phyloP scores from a whole-genome alignment of 345 rosid genomes.

The Hibiscus mutabilis region DNA sequence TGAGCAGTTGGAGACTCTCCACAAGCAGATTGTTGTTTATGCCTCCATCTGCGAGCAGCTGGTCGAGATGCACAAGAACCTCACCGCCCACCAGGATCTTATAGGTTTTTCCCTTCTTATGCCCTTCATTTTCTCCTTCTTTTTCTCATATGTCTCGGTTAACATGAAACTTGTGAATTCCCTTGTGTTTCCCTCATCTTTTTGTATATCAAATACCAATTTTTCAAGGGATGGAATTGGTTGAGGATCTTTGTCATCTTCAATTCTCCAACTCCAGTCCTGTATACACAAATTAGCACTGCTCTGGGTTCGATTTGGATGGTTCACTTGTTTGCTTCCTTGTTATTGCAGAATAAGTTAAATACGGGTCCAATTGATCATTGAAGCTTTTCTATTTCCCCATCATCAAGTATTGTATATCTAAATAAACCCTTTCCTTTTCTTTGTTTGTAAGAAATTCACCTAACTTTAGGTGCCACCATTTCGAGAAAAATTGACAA shows the following conservation, averaged over 20 bases:
- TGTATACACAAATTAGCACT: not conserved
- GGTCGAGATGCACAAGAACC: conserved; percentile 87
- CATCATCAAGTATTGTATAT: too few relatives aligned
- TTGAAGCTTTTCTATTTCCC: not conserved
- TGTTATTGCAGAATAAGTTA: not conserved
- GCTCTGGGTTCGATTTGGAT: not conserved
- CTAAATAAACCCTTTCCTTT: not conserved
- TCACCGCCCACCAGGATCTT: conserved; percentile 91
- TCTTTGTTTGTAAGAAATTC: not conserved
- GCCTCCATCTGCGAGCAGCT: conserved; percentile 90
- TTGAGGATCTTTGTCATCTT: too few relatives aligned
- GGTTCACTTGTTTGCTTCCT: not conserved
- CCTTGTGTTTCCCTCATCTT: not conserved
- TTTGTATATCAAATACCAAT: too few relatives aligned
- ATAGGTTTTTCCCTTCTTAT: conserved; percentile 56
- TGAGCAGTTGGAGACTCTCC: conserved; percentile 82
- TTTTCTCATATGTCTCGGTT: too few relatives aligned
- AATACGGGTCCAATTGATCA: not conserved
- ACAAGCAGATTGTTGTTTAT: conserved; percentile 92
- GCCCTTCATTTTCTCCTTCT: too few relatives aligned
- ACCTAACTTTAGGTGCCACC: conserved; percentile 4
- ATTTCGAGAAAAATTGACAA: too few relatives aligned
- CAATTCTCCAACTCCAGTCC: too few relatives aligned
- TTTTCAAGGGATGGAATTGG: too few relatives aligned
- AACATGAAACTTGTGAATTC: not conserved